Percentiles rank a stretch among this genome's conserved stretches.
These are phyloP conservation scores for Periconia digitata DNA, from an alignment of 2,329 filamentous ascomycete genomes.

Conservation along the genomic window DNA sequence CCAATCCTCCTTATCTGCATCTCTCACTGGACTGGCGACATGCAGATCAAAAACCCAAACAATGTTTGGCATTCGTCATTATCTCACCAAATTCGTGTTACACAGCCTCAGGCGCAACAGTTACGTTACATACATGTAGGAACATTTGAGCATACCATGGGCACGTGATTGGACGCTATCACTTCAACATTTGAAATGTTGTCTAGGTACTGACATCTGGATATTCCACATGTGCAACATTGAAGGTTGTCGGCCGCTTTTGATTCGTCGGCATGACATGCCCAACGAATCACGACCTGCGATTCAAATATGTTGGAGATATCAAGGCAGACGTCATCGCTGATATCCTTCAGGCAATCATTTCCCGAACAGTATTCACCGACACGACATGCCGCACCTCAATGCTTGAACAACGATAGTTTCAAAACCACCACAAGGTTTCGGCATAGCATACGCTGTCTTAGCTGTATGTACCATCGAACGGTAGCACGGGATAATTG, in stretches of 20 bases:
- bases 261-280: neutral
- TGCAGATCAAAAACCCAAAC: neutral
- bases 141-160: too few relatives aligned
- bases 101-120: neutral
- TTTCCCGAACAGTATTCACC: too few relatives aligned
- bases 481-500: too few relatives aligned
- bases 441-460: too few relatives aligned
- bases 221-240: neutral
- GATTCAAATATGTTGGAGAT: too few relatives aligned
- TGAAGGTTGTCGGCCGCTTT: neutral
- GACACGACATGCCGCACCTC: too few relatives aligned
- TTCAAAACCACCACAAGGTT: too few relatives aligned
- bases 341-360: too few relatives aligned
- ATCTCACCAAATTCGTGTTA: neutral
- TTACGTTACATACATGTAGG: neutral
- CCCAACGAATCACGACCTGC: neutral
- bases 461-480: too few relatives aligned
- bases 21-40: neutral
- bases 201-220: neutral
- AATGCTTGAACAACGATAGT: too few relatives aligned
- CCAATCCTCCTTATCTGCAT: neutral
- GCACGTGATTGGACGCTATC: neutral
- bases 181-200: too few relatives aligned
- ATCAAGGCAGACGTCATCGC: too few relatives aligned
- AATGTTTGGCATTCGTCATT: neutral